Conservation (phyloP, 257 asterid genomes). For the Marsdenia floribunda region DNA sequence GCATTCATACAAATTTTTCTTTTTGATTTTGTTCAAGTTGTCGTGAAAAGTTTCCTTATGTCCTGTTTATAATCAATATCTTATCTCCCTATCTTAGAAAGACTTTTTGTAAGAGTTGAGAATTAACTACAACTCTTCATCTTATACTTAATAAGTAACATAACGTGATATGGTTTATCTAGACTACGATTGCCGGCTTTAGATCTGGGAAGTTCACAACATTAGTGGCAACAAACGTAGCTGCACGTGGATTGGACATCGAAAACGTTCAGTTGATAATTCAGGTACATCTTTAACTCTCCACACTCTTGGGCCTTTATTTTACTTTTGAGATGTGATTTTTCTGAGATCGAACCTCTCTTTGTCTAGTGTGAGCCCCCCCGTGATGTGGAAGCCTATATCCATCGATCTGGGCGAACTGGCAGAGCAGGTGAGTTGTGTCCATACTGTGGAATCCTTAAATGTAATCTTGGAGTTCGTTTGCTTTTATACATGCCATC, state of each 20-base stretch:
- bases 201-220: slow-evolving; percentile 82
- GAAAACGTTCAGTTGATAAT: slow-evolving; percentile 92
- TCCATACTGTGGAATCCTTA: slow-evolving; percentile 13
- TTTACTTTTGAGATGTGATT: neutral
- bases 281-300: slow-evolving; percentile 52
- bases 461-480: slow-evolving; percentile 7
- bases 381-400: slow-evolving; percentile 92
- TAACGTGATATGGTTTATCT: slow-evolving; percentile 4
- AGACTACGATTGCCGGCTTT: slow-evolving; percentile 86
- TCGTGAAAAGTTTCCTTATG: neutral
- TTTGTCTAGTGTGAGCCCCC: slow-evolving; percentile 89
- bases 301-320: neutral
- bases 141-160: neutral
- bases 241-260: slow-evolving; percentile 96
- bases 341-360: slow-evolving; percentile 13
- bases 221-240: slow-evolving; percentile 95
- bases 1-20: neutral
- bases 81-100: neutral
- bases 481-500: slow-evolving; percentile 6
- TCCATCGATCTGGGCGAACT: slow-evolving; percentile 98
- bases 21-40: neutral
- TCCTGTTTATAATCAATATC: neutral
- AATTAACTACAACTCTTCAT: neutral
- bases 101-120: neutral
- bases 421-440: slow-evolving; percentile 81